These are phyloP conservation scores for Sisymbrium irio DNA, from an alignment of 345 rosid genomes.

Conservation along the genomic window DNA sequence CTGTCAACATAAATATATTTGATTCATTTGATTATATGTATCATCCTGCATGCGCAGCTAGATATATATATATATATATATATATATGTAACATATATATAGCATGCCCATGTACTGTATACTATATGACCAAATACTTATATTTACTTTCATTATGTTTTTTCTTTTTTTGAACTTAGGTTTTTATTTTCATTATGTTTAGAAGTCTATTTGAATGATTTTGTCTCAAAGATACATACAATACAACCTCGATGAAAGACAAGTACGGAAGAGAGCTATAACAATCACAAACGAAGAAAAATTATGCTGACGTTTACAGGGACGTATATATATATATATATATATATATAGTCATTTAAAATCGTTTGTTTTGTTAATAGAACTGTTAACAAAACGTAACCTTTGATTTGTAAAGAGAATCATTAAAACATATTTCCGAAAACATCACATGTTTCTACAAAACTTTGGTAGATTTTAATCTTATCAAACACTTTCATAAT, in stretches of 20 bases:
- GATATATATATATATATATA: background rate
- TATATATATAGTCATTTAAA: background rate
- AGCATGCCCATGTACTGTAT: background rate
- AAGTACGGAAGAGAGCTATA: background rate
- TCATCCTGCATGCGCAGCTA: background rate
- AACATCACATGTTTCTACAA: background rate
- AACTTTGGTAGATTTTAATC: background rate
- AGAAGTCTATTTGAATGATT: background rate
- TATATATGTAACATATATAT: background rate
- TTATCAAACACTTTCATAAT: background rate
- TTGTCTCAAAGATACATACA: background rate
- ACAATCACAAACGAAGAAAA: too few species aligned
- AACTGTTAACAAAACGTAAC: background rate
- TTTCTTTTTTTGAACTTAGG: too few species aligned
- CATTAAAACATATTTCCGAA: background rate
- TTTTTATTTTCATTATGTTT: background rate
- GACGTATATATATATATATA: too few species aligned
- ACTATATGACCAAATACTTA: background rate
- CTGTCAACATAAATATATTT: slow-evolving; percentile 32
- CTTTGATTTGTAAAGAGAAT: background rate
- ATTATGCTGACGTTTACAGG: too few species aligned
- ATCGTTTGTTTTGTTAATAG: background rate
- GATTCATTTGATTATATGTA: slow-evolving; percentile 8
- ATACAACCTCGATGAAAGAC: too few species aligned
- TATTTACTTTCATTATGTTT: background rate